Percentiles rank a stretch among this genome's conserved stretches.
These are phyloP conservation scores for Sutorius eximius DNA, from an alignment of 1,284 basidiomycete genomes.

Conservation along the genomic window DNA sequence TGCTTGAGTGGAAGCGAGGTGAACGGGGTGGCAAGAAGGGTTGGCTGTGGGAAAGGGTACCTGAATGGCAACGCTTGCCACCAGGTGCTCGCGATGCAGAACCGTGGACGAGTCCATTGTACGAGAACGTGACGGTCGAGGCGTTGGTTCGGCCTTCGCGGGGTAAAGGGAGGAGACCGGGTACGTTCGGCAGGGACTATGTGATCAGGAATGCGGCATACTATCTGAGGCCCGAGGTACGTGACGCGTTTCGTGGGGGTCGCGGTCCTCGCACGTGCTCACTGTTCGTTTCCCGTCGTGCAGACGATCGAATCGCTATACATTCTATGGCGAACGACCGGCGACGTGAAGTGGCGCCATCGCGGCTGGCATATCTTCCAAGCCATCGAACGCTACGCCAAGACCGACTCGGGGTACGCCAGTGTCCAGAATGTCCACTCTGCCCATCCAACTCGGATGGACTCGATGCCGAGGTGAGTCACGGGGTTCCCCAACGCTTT, in stretches of 20 bases:
- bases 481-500: not conserved
- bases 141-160: not conserved
- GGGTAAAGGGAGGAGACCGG: slow-evolving; percentile 1
- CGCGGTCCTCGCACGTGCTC: not conserved
- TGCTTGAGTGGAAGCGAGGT: slow-evolving; percentile 51
- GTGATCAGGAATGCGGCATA: slow-evolving; percentile 44
- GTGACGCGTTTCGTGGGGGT: slow-evolving; percentile 8
- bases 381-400: slow-evolving; percentile 61
- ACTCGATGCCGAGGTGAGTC: slow-evolving; percentile 14
- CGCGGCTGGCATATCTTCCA: slow-evolving; percentile 76
- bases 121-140: slow-evolving; percentile 13
- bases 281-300: not conserved
- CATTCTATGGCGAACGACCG: slow-evolving; percentile 69
- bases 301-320: slow-evolving; percentile 72
- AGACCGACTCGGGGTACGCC: slow-evolving; percentile 57
- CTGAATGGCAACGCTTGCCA: slow-evolving; percentile 38
- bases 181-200: slow-evolving; percentile 40
- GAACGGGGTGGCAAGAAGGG: no score
- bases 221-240: slow-evolving; percentile 64
- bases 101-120: slow-evolving; percentile 21
- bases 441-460: slow-evolving; percentile 22
- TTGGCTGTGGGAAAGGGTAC: not conserved
- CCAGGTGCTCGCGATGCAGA: slow-evolving; percentile 50
- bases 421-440: slow-evolving; percentile 51
- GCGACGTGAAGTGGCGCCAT: slow-evolving; percentile 68